phyloP scores from a whole-genome alignment of 2,329 filamentous ascomycete species.

The Stagonosporopsis rhizophila region DNA sequence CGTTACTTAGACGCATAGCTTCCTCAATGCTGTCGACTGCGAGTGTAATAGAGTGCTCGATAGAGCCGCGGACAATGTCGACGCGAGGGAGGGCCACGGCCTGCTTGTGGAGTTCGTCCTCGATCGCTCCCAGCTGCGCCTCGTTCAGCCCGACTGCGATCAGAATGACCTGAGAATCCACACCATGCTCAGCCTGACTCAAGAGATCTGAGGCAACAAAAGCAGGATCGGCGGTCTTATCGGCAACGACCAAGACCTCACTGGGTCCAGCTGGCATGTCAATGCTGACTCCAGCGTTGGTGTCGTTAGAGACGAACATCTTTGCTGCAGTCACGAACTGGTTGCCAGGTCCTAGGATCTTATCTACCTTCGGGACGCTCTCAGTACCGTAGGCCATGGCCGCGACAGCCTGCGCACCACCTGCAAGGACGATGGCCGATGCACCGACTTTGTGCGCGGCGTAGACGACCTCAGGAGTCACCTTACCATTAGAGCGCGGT shows the following conservation, averaged over 20 bases:
- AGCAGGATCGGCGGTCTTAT: constrained; percentile 84
- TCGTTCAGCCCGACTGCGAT: constrained; percentile 83
- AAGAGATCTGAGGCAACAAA: constrained; percentile 96
- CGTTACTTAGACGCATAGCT: constrained; percentile 84
- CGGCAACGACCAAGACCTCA: constrained; percentile 94
- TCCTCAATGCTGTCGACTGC: constrained; percentile 75
- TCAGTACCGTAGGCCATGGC: constrained; percentile 98
- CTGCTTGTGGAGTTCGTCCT: constrained; percentile 88
- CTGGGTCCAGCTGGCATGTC: constrained; percentile 98
- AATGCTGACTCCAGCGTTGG: constrained; percentile 91
- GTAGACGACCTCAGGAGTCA: constrained; percentile 97
- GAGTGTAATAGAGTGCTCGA: constrained; percentile 90
- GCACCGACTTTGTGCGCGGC: constrained; percentile 96
- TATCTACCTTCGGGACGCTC: constrained; percentile 94
- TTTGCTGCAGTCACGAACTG: constrained; percentile 98
- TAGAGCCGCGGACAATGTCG: constrained; percentile 89
- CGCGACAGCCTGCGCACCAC: constrained; percentile 92
- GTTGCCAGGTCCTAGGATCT: constrained; percentile 96
- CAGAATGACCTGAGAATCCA: constrained; percentile 93
- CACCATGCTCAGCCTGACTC: constrained; percentile 94
- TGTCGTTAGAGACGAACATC: constrained; percentile 98
- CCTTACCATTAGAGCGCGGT: constrained; percentile 83
- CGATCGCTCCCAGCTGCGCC: constrained; percentile 77
- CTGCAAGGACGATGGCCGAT: constrained; percentile 93
- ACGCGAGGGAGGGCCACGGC: constrained; percentile 87